A percentile compares a stretch with the other conserved stretches of the same genome.
These are phyloP conservation scores for Fusarium clavum DNA, from an alignment of 2,329 filamentous ascomycete genomes.

Conservation along the genomic window DNA sequence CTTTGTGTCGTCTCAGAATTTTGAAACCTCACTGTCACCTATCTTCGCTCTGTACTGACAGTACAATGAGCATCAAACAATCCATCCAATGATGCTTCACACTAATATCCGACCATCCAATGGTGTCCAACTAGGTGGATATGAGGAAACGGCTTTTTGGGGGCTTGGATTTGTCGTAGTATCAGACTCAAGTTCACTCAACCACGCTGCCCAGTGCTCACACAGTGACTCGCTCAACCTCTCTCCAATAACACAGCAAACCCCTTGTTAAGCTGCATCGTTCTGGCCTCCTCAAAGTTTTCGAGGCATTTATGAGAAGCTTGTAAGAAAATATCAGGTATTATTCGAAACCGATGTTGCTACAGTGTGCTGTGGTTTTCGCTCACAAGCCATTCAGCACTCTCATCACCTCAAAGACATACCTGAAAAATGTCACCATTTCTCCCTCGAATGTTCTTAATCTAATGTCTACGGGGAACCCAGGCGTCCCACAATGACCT, in stretches of 20 bases:
- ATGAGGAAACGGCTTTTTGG: constrained; percentile 26
- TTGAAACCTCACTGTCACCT: constrained; percentile 11
- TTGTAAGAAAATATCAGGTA: constrained; percentile 2
- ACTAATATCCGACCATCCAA: constrained; percentile 9
- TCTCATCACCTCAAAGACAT: constrained; percentile 6
- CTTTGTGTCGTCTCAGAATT: constrained; percentile 6
- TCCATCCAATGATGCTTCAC: constrained; percentile 23
- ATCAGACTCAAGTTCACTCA: constrained; percentile 19
- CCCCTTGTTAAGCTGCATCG: neutral
- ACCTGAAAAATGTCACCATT: constrained; percentile 43
- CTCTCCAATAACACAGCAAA: neutral
- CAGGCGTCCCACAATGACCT: constrained; percentile 38
- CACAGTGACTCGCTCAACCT: constrained; percentile 21
- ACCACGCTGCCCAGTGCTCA: neutral
- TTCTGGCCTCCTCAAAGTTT: constrained; percentile 13
- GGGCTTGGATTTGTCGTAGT: constrained; percentile 22
- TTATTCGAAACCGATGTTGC: constrained; percentile 1
- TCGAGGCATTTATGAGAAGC: constrained; percentile 20
- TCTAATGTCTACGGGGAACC: constrained; percentile 28
- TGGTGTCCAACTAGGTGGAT: constrained; percentile 13
- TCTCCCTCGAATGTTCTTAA: constrained; percentile 37
- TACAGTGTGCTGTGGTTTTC: constrained; percentile 4
- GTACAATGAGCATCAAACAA: neutral
- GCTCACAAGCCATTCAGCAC: constrained; percentile 8
- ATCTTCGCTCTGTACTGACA: constrained; percentile 1